Evolutionary conservation across 129 eudicot genomes (phyloP), one percentile per base, ranked within the genome.

Genomic region (Helianthus tuberosus): DNA sequence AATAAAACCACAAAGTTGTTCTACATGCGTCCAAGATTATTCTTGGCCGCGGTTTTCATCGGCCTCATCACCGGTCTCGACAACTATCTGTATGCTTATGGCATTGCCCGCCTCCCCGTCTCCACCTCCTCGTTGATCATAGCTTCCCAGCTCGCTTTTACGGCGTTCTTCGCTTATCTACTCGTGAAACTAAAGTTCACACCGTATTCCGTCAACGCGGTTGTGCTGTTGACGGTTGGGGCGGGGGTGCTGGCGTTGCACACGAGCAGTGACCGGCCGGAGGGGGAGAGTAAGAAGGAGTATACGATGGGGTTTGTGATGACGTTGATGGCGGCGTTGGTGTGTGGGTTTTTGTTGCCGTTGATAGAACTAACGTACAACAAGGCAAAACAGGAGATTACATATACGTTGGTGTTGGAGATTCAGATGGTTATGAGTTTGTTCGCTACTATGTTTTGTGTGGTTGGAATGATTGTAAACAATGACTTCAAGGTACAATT

Each of bases 161-260:
- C 76, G 2, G 87, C 87, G 13, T 17, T 74, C 3, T 87, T 84
- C 32, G 83, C 84, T 1, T 80, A 47, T 58, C 8, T 87, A 1
- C 64, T 87, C 4, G 84, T 84, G 71, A 81, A 81, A 55, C 87
- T 79, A 49, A 84, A 79, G 73, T 82, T 87, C 48, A 87, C 85
- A 5, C 63, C 84, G 1, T 77, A 67, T 48, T 81, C 84, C 5
- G 16, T 84, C 1, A 87, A 84, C 74, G 76, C 91, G 14, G 67
- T 87, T 16, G 78, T 84, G 23, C 57, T 87, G 68, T 58, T 84
- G 15, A 81, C 88, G 0, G 48, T 74, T 8, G 85, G 86, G 10
- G 77, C 86, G 2, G 88, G 46, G 7, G 75, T 81, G 13, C 27
- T 87, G 71, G 91, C 84, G 1, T 41, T 87, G 11, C 84, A 76